Conservation (phyloP, 306 rosid genomes). For the Gillenia trifoliata region DNA sequence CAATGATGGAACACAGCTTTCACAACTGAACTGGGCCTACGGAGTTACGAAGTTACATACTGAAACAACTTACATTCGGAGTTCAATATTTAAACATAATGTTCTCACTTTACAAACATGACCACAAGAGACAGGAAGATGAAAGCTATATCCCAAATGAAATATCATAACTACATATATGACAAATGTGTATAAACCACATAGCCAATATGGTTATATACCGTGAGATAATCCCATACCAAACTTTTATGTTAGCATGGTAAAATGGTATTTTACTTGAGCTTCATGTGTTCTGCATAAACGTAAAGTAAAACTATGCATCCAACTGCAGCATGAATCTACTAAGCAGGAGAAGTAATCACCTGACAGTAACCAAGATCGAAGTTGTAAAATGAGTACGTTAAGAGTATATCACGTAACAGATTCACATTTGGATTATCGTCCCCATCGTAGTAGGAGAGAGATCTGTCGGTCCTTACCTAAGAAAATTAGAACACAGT, state of each 20-base stretch:
- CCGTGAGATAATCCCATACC: background rate
- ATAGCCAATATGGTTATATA: background rate
- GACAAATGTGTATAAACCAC: background rate
- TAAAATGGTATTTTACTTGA: background rate
- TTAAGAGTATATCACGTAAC: slow-evolving; percentile 81
- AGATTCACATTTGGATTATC: slow-evolving; percentile 77
- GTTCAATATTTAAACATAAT: background rate
- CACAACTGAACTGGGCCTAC: background rate
- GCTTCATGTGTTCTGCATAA: background rate
- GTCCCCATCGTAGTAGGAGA: slow-evolving; percentile 84
- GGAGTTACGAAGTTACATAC: background rate
- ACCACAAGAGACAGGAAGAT: background rate
- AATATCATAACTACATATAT: background rate
- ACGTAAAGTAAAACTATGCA: background rate
- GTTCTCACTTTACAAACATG: background rate
- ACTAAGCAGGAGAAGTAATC: slow-evolving; percentile 16
- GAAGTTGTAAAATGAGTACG: slow-evolving; percentile 96
- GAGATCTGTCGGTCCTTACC: slow-evolving; percentile 93
- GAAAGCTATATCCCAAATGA: background rate
- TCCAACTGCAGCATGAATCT: slow-evolving; percentile 11
- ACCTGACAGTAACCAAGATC: slow-evolving; percentile 99
- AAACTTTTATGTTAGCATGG: background rate
- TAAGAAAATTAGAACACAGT: slow-evolving; percentile 28
- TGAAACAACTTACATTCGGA: background rate
- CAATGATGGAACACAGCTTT: background rate